Conservation (phyloP, 305 asterid genomes). For the Rubia tinctorum region DNA sequence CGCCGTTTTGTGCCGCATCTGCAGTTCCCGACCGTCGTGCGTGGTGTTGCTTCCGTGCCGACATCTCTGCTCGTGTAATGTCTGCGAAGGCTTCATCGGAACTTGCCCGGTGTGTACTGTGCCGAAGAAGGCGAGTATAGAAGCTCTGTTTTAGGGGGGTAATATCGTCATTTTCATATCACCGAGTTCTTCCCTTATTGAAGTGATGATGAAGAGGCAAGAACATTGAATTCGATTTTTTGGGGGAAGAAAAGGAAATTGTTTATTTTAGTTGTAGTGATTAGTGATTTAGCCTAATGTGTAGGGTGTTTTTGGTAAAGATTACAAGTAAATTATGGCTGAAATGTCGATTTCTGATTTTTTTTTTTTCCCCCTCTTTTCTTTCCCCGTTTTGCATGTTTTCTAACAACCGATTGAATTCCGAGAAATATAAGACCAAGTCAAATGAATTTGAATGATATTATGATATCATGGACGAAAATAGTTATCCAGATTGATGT, state of each 20-base stretch:
- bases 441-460: neutral
- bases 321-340: neutral
- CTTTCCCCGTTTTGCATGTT: neutral
- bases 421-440: no score
- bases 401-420: no score
- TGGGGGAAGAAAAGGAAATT: neutral
- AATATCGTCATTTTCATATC: constrained; percentile 15
- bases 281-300: neutral
- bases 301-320: neutral
- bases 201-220: neutral
- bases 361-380: no score
- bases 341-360: neutral
- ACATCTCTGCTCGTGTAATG: constrained; percentile 58
- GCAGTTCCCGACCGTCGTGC: constrained; percentile 40
- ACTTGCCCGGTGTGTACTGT: constrained; percentile 64
- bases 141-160: constrained; percentile 37
- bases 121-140: constrained; percentile 47
- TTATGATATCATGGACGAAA: neutral
- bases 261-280: neutral
- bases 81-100: constrained; percentile 54
- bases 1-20: constrained; percentile 39
- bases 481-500: neutral
- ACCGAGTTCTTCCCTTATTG: no score
- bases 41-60: constrained; percentile 69
- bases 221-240: neutral